These are phyloP conservation scores for Pseudopediastrum boryanum DNA, from an alignment of 139 green algal genomes.

Conservation along the genomic window DNA sequence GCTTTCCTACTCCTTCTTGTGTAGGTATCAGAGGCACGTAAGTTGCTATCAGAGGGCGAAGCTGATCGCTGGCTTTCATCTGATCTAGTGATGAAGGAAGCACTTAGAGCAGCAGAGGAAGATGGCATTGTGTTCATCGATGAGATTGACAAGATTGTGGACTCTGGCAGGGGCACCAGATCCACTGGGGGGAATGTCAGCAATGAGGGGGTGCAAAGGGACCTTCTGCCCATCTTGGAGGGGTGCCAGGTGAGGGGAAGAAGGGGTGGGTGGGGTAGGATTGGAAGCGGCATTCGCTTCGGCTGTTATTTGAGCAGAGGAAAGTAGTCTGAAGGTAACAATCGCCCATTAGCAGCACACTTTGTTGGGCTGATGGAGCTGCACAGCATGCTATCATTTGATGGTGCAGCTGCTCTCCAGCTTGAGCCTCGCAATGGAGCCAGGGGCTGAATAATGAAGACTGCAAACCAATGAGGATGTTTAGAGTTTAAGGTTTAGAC, in stretches of 20 bases:
- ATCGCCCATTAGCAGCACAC: too few species aligned
- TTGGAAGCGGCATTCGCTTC: too few species aligned
- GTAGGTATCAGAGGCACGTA: conserved; percentile 70
- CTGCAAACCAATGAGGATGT: too few species aligned
- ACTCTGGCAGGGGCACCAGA: conserved; percentile 21
- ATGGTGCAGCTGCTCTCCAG: too few species aligned
- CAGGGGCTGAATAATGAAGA: too few species aligned
- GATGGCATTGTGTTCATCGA: conserved; percentile 97
- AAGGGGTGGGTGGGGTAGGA: too few species aligned
- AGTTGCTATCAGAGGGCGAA: conserved; percentile 78
- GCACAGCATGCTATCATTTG: too few species aligned
- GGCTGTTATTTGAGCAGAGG: too few species aligned
- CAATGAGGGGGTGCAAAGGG: conserved; percentile 64
- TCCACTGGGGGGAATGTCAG: conserved; percentile 38
- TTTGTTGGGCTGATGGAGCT: too few species aligned
- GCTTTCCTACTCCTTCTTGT: not conserved
- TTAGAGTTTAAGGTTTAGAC: too few species aligned
- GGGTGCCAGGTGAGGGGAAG: conserved; percentile 68
- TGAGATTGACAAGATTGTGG: conserved; percentile 98
- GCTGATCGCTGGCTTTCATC: conserved; percentile 66
- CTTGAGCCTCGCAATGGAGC: too few species aligned
- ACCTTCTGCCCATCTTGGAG: conserved; percentile 98
- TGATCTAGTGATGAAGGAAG: conserved; percentile 80
- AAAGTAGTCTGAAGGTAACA: too few species aligned
- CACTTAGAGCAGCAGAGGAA: conserved; percentile 54